These are phyloP conservation scores for Neonectria magnoliae DNA, from an alignment of 2,329 filamentous ascomycete genomes.

Conservation along the genomic window DNA sequence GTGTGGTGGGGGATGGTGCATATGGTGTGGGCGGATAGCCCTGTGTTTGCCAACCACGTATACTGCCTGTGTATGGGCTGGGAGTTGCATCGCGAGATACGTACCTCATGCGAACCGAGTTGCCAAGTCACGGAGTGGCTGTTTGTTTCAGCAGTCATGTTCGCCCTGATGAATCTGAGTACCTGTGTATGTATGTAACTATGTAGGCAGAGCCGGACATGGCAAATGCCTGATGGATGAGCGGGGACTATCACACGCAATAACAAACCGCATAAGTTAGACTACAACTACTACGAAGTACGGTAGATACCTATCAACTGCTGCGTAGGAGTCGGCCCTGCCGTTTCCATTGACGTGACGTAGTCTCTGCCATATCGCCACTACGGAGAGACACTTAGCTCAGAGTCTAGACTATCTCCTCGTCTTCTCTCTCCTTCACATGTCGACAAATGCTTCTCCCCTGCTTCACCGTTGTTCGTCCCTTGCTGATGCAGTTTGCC, in stretches of 20 bases:
- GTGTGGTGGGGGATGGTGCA: conserved; percentile 8
- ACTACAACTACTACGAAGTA: not conserved
- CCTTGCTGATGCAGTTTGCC: not conserved
- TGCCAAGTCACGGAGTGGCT: not conserved
- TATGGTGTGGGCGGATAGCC: conserved; percentile 8
- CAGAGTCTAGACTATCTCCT: not conserved
- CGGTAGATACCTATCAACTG: not conserved
- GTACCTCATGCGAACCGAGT: conserved; percentile 3
- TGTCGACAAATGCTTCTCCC: not conserved
- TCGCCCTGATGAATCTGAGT: not conserved
- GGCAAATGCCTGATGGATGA: not conserved
- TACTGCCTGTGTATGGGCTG: not conserved
- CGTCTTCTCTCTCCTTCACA: not conserved
- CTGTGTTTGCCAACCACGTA: conserved; percentile 23
- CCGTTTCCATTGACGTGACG: not conserved
- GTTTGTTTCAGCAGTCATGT: not conserved
- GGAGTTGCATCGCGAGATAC: conserved; percentile 4
- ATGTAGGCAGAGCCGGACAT: not conserved
- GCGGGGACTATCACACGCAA: not conserved
- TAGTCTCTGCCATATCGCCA: not conserved
- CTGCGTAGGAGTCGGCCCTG: not conserved
- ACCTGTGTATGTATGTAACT: no score
- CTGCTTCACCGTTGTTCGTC: not conserved
- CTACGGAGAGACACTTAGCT: not conserved
- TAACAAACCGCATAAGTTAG: not conserved